Evolutionary conservation across 192 early-diverging fungal genomes (phyloP).

Genomic region (Coemansia umbellata): DNA sequence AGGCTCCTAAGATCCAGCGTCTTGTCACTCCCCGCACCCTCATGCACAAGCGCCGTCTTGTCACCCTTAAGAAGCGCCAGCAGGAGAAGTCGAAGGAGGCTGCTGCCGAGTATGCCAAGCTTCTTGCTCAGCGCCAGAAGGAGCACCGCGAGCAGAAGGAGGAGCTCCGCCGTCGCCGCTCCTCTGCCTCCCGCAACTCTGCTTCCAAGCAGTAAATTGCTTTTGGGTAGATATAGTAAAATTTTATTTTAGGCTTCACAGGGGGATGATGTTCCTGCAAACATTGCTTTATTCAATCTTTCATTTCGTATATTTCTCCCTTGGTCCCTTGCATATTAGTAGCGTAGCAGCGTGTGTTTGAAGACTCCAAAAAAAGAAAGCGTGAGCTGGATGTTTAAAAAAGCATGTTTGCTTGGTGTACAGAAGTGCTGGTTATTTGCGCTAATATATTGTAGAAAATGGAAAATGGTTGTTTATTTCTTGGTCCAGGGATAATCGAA

Average conservation of each 20-base stretch:
- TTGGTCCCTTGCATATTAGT: neutral
- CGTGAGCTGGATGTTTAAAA: neutral
- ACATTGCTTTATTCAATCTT: neutral
- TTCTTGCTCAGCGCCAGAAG: slow-evolving; percentile 90
- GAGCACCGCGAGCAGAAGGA: slow-evolving; percentile 91
- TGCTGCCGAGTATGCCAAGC: slow-evolving; percentile 71
- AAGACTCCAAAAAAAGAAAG: neutral
- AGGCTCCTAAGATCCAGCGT: slow-evolving; percentile 95
- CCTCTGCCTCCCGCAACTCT: slow-evolving; percentile 53
- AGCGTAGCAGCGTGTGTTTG: neutral
- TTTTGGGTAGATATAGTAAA: slow-evolving; percentile 24
- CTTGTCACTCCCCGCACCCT: slow-evolving; percentile 95
- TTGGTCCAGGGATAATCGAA: slow-evolving; percentile 64
- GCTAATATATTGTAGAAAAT: neutral
- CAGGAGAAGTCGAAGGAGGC: slow-evolving; percentile 70
- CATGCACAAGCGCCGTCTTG: slow-evolving; percentile 90
- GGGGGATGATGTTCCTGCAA: slow-evolving; percentile 4
- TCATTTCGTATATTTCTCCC: neutral
- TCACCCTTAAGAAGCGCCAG: slow-evolving; percentile 83
- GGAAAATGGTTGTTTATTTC: slow-evolving; percentile 4
- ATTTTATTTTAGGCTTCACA: slow-evolving; percentile 3
- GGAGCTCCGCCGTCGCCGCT: slow-evolving; percentile 54
- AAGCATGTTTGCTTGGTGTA: neutral
- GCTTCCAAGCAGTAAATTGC: slow-evolving; percentile 50
- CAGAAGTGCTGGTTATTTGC: neutral